Base-by-base conservation (phyloP, 768 basidiomycete species). In the Amanita subjunquillea region DNA sequence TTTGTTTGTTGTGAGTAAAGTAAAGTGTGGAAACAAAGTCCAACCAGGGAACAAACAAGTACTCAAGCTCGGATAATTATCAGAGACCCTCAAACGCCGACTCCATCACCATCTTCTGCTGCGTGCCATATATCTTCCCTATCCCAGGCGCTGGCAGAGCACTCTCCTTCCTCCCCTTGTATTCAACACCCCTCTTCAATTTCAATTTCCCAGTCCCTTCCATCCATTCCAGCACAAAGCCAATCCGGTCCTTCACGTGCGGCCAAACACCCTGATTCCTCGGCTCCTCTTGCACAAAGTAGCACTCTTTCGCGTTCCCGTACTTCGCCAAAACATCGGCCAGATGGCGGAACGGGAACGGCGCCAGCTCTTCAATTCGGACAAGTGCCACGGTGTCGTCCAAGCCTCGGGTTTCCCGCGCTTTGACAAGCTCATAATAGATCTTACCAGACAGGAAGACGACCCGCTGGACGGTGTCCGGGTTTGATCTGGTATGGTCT, bases 201-300 rank as follows among this genome's bases (percentile, higher is more conserved):
- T 34, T 34, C 34, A 34, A 13, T 34, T 34, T 34, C 13, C 34
- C 34, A 34, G 56, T 32, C 54, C 74, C 66, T 65, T 55, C 38
- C 29, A 51, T 20, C 50, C 50, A 22, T 20, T 65, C 63, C 58
- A 91, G 62, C 29, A 90, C 74, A 20, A 57, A 61, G 5, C 69
- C 68, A 51, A 91, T 66, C 57, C 91, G 71, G 1, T 71, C 70
- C 36, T 63, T 65, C 40, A 90, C 85, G 67, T 89, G 85, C 10
- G 69, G 64, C 72, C 76, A 93, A 2, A 85, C 79, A 2, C 92
- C 92, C 65, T 94, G 91, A 62, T 96, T 95, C 62, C 72, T 78
- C 2, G 91, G 84, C 62, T 94, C 92, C 61, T 94, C 92, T 63
- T 96, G 92, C 15, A 89, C 70, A 82, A 87, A 95, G 6, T 76